Conservation (phyloP, 1,139 yeast genomes). For the Candida tropicalis region DNA sequence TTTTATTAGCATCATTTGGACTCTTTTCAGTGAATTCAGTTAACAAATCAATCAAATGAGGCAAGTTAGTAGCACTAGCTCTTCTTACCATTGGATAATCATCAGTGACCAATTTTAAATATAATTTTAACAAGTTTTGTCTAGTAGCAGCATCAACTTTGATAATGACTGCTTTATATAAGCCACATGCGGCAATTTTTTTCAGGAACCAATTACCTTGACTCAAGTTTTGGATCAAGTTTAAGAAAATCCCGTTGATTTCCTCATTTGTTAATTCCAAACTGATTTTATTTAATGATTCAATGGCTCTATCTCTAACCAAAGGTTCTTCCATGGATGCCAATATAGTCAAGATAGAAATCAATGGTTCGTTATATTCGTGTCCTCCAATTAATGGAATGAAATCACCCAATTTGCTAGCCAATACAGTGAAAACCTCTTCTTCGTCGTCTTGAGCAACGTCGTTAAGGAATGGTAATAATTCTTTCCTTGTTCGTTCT, state of each 20-base stretch:
- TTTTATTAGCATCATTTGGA: conserved; percentile 27
- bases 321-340: conserved; percentile 98
- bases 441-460: conserved; percentile 99
- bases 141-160: conserved; percentile 60
- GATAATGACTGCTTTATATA: conserved; percentile 71
- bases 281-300: conserved; percentile 75
- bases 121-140: conserved; percentile 64
- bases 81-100: conserved; percentile 99
- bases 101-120: conserved; percentile 74
- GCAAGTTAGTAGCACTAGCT: conserved; percentile 86
- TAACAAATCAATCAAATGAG: conserved; percentile 63
- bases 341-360: conserved; percentile 85
- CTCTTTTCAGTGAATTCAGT: conserved; percentile 37
- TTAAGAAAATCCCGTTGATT: conserved; percentile 67
- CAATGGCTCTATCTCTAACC: conserved; percentile 93
- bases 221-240: conserved; percentile 74
- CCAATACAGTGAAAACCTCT: conserved; percentile 92
- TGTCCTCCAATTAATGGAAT: conserved; percentile 88
- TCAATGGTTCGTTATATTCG: conserved; percentile 70
- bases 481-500: conserved; percentile 85
- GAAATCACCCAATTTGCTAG: conserved; percentile 86
- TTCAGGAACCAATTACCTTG: conserved; percentile 95
- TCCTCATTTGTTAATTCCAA: conserved; percentile 67
- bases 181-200: conserved; percentile 90
- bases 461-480: conserved; percentile 81